Evolutionary conservation across 2,329 filamentous ascomycete genomes (phyloP).

Genomic region (Penicillium sclerotiorum): DNA sequence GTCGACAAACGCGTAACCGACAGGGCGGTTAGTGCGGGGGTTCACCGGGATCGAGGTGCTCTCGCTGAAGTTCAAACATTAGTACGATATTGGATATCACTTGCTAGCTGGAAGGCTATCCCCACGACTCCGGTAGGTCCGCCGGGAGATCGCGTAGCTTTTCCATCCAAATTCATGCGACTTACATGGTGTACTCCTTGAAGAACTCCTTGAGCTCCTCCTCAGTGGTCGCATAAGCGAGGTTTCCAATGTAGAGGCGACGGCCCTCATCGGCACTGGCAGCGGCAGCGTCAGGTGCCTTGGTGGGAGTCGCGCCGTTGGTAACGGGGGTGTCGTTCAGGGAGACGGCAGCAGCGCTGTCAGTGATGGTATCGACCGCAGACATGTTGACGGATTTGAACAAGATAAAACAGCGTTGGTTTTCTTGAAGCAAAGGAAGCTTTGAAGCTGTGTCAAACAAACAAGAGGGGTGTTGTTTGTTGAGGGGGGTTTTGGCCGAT

Average conservation of each 20-base stretch:
- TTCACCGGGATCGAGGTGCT: slow-evolving; percentile 99
- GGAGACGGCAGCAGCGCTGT: slow-evolving; percentile 68
- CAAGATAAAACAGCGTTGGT: slow-evolving; percentile 35
- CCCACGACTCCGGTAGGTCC: neutral
- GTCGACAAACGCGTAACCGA: slow-evolving; percentile 98
- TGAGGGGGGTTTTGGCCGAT: slow-evolving; percentile 18
- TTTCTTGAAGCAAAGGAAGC: slow-evolving; percentile 33
- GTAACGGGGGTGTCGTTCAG: slow-evolving; percentile 67
- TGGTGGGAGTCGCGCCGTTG: slow-evolving; percentile 60
- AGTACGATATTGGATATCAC: slow-evolving; percentile 14
- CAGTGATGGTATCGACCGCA: slow-evolving; percentile 69
- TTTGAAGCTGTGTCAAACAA: slow-evolving; percentile 54
- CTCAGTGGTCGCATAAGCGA: slow-evolving; percentile 99
- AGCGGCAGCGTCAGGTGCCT: slow-evolving; percentile 84
- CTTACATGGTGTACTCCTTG: slow-evolving; percentile 99
- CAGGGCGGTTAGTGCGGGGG: slow-evolving; percentile 95
- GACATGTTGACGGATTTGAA: slow-evolving; percentile 68
- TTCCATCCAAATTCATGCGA: slow-evolving; percentile 36
- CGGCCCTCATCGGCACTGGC: slow-evolving; percentile 98
- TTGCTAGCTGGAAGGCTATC: neutral
- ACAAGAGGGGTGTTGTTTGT: slow-evolving; percentile 60
- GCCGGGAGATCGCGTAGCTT: too few relatives aligned
- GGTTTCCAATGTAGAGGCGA: slow-evolving; percentile 99
- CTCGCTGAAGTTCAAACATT: slow-evolving; percentile 64
- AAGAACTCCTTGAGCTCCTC: slow-evolving; percentile 99